Conservation (phyloP, 2,329 filamentous ascomycete genomes). For the Diaporthe vaccinii region DNA sequence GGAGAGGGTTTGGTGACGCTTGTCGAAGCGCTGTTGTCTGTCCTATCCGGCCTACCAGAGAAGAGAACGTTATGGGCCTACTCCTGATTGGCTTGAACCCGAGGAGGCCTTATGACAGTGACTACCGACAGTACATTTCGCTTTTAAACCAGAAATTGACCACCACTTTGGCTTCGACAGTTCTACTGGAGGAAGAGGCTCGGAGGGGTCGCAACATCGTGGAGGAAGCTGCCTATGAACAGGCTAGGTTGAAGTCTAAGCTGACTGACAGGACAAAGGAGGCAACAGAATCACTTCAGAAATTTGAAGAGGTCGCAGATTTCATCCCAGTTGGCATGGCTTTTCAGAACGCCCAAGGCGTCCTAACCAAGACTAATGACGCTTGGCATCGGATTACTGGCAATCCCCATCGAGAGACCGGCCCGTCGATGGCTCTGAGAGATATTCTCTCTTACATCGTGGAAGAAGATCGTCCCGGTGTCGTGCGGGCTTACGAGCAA, state of each 20-base stretch:
- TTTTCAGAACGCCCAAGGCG: conserved; percentile 74
- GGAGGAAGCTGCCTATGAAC: conserved; percentile 76
- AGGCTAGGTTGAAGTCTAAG: conserved; percentile 75
- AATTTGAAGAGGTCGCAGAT: conserved; percentile 79
- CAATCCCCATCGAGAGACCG: conserved; percentile 50
- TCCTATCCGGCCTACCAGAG: conserved; percentile 77
- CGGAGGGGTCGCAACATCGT: conserved; percentile 68
- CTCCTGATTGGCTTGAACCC: conserved; percentile 80
- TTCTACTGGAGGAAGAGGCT: conserved; percentile 79
- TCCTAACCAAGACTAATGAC: conserved; percentile 79
- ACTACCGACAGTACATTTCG: conserved; percentile 77
- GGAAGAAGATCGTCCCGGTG: conserved; percentile 59
- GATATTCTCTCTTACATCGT: conserved; percentile 60
- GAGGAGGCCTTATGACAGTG: conserved; percentile 78
- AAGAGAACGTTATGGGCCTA: conserved; percentile 75
- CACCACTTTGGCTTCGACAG: conserved; percentile 77
- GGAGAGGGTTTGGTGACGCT: conserved; percentile 75
- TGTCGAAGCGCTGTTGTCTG: conserved; percentile 77
- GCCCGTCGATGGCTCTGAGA: conserved; percentile 45
- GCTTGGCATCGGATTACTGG: conserved; percentile 71
- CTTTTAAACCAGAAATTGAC: conserved; percentile 69
- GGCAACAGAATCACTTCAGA: conserved; percentile 68
- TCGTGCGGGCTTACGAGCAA: conserved; percentile 58
- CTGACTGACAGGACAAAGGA: conserved; percentile 69
- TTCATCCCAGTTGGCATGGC: conserved; percentile 82